These are phyloP conservation scores for Moricandia arvensis DNA, from an alignment of 345 rosid genomes.

Conservation along the genomic window DNA sequence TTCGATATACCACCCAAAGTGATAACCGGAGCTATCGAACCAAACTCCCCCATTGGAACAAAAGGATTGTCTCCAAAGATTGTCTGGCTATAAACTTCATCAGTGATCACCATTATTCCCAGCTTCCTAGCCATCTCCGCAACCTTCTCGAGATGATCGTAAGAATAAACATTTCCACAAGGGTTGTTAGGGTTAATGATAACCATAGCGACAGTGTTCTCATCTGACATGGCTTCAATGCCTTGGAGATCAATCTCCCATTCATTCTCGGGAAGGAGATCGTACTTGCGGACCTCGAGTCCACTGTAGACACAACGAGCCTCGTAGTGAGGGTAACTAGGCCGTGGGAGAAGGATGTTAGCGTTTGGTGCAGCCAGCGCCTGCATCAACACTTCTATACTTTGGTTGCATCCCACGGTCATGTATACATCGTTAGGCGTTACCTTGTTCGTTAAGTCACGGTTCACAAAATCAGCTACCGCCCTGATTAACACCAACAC, in stretches of 20 bases:
- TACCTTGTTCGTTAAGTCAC: slow-evolving; percentile 57
- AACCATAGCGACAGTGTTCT: slow-evolving; percentile 63
- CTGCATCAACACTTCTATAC: slow-evolving; percentile 46
- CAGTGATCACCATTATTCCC: slow-evolving; percentile 66
- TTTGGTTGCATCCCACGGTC: slow-evolving; percentile 64
- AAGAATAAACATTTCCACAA: slow-evolving; percentile 59
- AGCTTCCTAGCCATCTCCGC: slow-evolving; percentile 63
- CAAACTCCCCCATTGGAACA: slow-evolving; percentile 70
- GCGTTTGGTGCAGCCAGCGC: slow-evolving; percentile 60
- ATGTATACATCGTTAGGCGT: slow-evolving; percentile 49
- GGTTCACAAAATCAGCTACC: slow-evolving; percentile 56
- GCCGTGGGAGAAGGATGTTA: slow-evolving; percentile 65
- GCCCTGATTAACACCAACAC: slow-evolving; percentile 44
- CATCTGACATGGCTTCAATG: slow-evolving; percentile 59
- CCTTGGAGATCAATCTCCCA: slow-evolving; percentile 70
- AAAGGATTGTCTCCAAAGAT: slow-evolving; percentile 52
- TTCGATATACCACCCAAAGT: slow-evolving; percentile 71
- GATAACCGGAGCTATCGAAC: slow-evolving; percentile 54
- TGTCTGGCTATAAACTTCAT: slow-evolving; percentile 63
- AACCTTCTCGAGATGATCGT: slow-evolving; percentile 57
- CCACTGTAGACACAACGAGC: slow-evolving; percentile 39
- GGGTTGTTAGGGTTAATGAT: slow-evolving; percentile 68
- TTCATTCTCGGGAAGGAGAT: slow-evolving; percentile 61
- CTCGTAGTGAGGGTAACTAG: slow-evolving; percentile 62
- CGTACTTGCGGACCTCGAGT: slow-evolving; percentile 59